Evolutionary conservation across 2,329 filamentous ascomycete species (phyloP).

Genomic region (Cercospora sojina): DNA sequence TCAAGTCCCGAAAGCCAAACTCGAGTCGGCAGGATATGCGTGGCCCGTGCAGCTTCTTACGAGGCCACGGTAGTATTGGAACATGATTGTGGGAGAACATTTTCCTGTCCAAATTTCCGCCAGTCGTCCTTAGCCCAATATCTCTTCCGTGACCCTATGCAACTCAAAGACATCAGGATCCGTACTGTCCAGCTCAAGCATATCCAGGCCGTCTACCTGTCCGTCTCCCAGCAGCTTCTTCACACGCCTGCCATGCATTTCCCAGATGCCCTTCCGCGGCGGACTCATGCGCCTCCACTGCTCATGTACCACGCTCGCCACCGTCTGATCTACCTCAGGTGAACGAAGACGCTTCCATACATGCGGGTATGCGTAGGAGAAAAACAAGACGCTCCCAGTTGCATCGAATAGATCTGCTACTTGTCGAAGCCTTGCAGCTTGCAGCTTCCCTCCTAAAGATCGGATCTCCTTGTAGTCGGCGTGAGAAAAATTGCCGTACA

Average conservation of each 20-base stretch:
- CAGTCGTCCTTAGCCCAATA: neutral
- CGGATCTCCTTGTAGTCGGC: conserved; percentile 21
- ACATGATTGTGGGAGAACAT: no score
- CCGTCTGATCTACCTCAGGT: conserved; percentile 15
- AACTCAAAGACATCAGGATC: conserved; percentile 19
- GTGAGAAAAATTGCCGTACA: conserved; percentile 27
- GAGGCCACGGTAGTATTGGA: neutral
- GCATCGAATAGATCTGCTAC: conserved; percentile 24
- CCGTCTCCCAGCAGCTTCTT: conserved; percentile 25
- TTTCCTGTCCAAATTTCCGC: no score
- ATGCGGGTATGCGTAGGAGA: conserved; percentile 25
- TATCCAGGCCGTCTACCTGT: conserved; percentile 16
- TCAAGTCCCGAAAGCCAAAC: neutral
- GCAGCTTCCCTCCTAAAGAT: conserved; percentile 20
- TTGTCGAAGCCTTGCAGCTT: conserved; percentile 24
- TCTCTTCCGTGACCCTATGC: conserved; percentile 8
- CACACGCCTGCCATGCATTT: conserved; percentile 2
- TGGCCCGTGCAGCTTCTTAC: neutral
- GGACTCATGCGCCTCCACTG: conserved; percentile 18
- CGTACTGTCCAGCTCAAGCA: conserved; percentile 19
- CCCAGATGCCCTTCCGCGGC: conserved; percentile 19
- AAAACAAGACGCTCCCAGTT: conserved; percentile 22
- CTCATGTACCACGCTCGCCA: conserved; percentile 19
- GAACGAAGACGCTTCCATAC: conserved; percentile 22
- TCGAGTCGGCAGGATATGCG: neutral